Conservation (phyloP, 176 grass and related monocot species). For the Elaeis guineensis region DNA sequence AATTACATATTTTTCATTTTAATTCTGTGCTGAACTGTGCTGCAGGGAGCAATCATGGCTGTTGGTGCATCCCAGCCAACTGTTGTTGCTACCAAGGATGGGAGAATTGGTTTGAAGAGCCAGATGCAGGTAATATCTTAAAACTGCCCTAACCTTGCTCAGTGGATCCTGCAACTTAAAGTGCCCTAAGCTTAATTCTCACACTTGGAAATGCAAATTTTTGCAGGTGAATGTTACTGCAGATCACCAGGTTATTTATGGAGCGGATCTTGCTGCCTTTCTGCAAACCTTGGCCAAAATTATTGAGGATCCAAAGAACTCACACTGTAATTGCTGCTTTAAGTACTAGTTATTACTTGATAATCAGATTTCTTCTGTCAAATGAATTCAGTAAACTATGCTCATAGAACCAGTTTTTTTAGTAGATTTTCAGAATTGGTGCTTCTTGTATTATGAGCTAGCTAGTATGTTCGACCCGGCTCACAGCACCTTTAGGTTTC, state of each 20-base stretch:
- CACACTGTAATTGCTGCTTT: conserved; percentile 44
- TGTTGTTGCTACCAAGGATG: conserved; percentile 76
- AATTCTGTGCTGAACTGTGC: neutral
- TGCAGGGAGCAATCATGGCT: conserved; percentile 95
- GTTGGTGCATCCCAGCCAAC: conserved; percentile 70
- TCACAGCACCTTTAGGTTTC: no score
- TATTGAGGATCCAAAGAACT: conserved; percentile 92
- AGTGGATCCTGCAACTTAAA: conserved; percentile 1
- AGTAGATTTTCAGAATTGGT: no score
- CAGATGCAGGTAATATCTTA: conserved; percentile 77
- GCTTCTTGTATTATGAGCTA: no score
- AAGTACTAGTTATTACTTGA: no score
- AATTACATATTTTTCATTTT: neutral
- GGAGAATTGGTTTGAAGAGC: conserved; percentile 84
- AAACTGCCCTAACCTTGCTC: no score
- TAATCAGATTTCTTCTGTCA: no score
- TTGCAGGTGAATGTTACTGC: conserved; percentile 94
- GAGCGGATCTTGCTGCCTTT: conserved; percentile 90
- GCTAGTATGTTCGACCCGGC: no score
- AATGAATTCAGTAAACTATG: no score
- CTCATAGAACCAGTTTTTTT: no score
- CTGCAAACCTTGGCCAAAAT: conserved; percentile 88
- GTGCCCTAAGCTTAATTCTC: neutral
- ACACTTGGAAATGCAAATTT: conserved; percentile 7
- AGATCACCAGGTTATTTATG: conserved; percentile 95